phyloP scores from a whole-genome alignment of 177 flowering plant species.

The Vitis hybrid region DNA sequence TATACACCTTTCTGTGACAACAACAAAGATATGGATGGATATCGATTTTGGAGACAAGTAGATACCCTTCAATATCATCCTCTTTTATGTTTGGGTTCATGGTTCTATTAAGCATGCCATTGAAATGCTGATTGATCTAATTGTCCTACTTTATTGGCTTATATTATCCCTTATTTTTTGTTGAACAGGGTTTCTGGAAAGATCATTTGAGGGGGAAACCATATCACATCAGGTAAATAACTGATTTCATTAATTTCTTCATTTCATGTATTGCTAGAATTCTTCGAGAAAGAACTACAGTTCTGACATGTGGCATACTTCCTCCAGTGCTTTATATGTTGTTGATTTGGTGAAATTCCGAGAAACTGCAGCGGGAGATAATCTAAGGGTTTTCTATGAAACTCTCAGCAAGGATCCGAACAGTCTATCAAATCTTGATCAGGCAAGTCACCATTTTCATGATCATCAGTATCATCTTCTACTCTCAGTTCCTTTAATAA shows the following conservation, averaged over 20 bases:
- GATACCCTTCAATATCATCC: neutral
- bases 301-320: slow-evolving; percentile 15
- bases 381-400: slow-evolving; percentile 91
- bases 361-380: slow-evolving; percentile 98
- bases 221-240: slow-evolving; percentile 87
- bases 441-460: slow-evolving; percentile 44
- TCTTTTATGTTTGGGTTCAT: neutral
- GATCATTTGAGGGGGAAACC: slow-evolving; percentile 94
- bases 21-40: slow-evolving; percentile 99
- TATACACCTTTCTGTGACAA: slow-evolving; percentile 98
- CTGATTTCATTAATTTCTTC: neutral
- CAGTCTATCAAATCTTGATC: slow-evolving; percentile 96
- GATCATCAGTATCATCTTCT: neutral
- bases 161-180: slow-evolving; percentile 1
- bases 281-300: neutral
- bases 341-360: slow-evolving; percentile 93
- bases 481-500: neutral
- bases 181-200: slow-evolving; percentile 90
- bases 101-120: neutral
- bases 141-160: neutral
- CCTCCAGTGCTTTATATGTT: slow-evolving; percentile 89
- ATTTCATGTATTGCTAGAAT: neutral
- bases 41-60: slow-evolving; percentile 99
- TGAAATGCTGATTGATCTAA: neutral
- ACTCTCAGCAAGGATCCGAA: slow-evolving; percentile 99